A percentile compares a stretch with the other conserved stretches of the same genome.
Evolutionary conservation across 2,329 filamentous ascomycete species (phyloP).

Genomic region (Neofusicoccum laricinum): DNA sequence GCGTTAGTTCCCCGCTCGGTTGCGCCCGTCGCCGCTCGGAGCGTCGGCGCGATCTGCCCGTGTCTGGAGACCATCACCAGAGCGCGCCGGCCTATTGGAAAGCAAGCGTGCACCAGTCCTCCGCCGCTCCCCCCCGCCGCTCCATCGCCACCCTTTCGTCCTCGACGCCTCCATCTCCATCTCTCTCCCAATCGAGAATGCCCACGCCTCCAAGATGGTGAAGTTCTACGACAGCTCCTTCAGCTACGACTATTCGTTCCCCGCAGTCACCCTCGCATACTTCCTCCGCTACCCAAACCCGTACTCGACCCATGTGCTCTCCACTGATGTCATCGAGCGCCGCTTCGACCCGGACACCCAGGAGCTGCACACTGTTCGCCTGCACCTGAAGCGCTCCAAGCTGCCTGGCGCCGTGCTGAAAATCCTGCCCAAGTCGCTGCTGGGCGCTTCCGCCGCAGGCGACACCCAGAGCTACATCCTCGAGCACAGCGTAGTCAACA

Average conservation of each 20-base stretch:
- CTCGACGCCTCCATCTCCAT: not conserved
- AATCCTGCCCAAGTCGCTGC: constrained; percentile 66
- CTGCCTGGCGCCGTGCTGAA: constrained; percentile 73
- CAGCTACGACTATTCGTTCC: constrained; percentile 76
- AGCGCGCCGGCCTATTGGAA: constrained; percentile 8
- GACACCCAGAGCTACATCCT: constrained; percentile 77
- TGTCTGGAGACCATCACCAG: constrained; percentile 16
- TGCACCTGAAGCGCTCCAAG: constrained; percentile 79
- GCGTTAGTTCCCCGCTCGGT: not conserved
- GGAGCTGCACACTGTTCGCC: constrained; percentile 71
- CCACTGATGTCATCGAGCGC: constrained; percentile 77
- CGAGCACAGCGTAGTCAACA: constrained; percentile 75
- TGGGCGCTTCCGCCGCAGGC: constrained; percentile 56
- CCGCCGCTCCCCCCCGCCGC: not conserved
- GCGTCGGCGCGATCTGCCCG: constrained; percentile 4
- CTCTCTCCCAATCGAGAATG: constrained; percentile 14
- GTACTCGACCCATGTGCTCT: constrained; percentile 77
- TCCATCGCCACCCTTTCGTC: not conserved
- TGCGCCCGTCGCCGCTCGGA: not conserved
- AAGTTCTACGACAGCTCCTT: constrained; percentile 58
- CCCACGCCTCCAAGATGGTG: constrained; percentile 40
- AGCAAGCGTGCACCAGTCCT: not conserved
- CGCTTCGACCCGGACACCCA: constrained; percentile 71
- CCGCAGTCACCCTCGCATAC: constrained; percentile 82
- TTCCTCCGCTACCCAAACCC: constrained; percentile 88